A percentile compares a stretch with the other conserved stretches of the same genome.
Evolutionary conservation across 2,329 filamentous ascomycete species (phyloP).

Genomic region (Ophiostoma sp.): DNA sequence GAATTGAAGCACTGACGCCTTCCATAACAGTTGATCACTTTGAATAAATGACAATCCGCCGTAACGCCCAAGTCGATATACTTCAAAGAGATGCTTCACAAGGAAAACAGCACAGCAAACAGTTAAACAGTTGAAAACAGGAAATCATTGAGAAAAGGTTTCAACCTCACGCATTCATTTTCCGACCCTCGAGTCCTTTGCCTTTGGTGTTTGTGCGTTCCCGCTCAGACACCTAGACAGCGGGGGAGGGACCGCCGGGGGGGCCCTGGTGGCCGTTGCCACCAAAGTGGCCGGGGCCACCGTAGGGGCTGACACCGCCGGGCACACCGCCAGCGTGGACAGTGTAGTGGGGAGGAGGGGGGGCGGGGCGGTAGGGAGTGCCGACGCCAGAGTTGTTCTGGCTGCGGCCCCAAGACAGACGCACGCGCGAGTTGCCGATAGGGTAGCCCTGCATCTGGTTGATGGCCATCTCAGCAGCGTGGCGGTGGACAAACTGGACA

Average conservation of each 20-base stretch:
- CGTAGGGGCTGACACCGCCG: slow-evolving; percentile 42
- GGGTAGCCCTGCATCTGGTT: slow-evolving; percentile 99
- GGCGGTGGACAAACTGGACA: slow-evolving; percentile 97
- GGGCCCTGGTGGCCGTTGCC: slow-evolving; percentile 43
- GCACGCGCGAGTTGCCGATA: slow-evolving; percentile 96
- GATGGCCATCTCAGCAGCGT: slow-evolving; percentile 99
- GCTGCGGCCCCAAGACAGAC: slow-evolving; percentile 92
- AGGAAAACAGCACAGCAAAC: not conserved
- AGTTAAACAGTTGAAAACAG: not conserved
- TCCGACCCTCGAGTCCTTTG: not conserved
- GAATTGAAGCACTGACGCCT: slow-evolving; percentile 12
- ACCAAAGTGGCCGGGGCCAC: slow-evolving; percentile 45
- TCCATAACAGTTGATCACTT: slow-evolving; percentile 16
- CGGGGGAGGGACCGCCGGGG: slow-evolving; percentile 29
- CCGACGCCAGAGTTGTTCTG: slow-evolving; percentile 99
- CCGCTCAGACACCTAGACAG: slow-evolving; percentile 24
- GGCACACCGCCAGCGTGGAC: slow-evolving; percentile 28
- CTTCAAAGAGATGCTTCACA: slow-evolving; percentile 13
- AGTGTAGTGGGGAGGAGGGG: slow-evolving; percentile 55
- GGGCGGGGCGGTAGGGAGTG: slow-evolving; percentile 92
- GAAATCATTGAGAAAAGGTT: not conserved
- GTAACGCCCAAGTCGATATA: slow-evolving; percentile 9
- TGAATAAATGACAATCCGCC: slow-evolving; percentile 15
- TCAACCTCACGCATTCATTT: not conserved
- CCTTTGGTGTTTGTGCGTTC: not conserved